Evolutionary conservation across 169 alveolate species (phyloP), one percentile per base, ranked within the genome.

Genomic region (Cryptosporidium parvum): DNA sequence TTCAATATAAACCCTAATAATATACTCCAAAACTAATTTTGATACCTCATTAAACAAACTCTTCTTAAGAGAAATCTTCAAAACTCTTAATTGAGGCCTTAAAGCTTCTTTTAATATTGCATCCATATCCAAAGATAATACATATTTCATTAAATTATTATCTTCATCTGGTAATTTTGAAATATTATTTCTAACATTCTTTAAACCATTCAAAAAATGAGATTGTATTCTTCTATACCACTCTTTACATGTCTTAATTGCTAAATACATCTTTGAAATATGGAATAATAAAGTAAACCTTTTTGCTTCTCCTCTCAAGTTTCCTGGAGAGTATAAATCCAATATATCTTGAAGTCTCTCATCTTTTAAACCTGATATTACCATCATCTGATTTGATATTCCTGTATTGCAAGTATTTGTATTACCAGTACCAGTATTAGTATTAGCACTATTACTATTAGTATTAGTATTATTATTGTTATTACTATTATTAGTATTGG

Each of bases 61-160:
- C 65, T 80, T 80, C n/a, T 80, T 80, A 3, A 80, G 68, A 23
- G 89, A 80, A 23, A 80, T 80, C 48, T 80, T 80, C 44, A 80
- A 51, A 39, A 80, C 75, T n/a, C 89, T 59, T n/a, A 80, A 29
- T 31, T 80, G 89, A 10, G 89, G 89, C 2, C 89, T 29, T 14
- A 80, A 23, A 59, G 72, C 75, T 31, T 80, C 89, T 14, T 80
- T 80, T 1, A 80, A 65, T n/a, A 80, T 44, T 45, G 39, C 39
- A 39, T 61, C 72, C 89, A 80, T 80, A 59, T 80, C 89, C 23
- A 80, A 45, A 62, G 89, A 80, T 26, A 80, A 65, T 23, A 80
- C 53, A 29, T 42, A 65, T 3, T 39, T 62, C 61, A 65, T 45
- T 45, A 61, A 80, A 18, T 23, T 23, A 56, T 21, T n/a, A 9